Percentiles rank a stretch among this genome's conserved stretches.
Conservation (phyloP, 2,329 filamentous ascomycete genomes). For the Mollisia scopiformis region DNA sequence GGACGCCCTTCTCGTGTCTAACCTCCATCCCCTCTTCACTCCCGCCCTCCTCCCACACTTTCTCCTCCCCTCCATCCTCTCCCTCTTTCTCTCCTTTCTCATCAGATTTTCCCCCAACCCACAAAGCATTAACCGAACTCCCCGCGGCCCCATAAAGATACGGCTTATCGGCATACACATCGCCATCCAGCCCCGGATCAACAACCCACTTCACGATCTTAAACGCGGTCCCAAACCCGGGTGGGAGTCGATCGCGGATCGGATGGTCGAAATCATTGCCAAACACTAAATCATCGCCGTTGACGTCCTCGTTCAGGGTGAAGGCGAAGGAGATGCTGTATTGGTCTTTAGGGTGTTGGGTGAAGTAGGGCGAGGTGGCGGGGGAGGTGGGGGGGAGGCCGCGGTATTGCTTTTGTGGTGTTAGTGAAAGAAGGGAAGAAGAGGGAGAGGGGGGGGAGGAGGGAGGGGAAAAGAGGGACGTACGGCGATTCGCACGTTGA, state of each 20-base stretch:
- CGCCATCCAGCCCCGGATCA: conserved; percentile 87
- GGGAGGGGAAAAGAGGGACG: conserved; percentile 38
- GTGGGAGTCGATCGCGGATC: conserved; percentile 82
- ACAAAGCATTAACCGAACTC: conserved; percentile 73
- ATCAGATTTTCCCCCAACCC: neutral
- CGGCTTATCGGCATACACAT: conserved; percentile 84
- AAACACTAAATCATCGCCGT: conserved; percentile 71
- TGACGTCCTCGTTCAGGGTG: conserved; percentile 58
- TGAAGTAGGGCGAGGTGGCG: conserved; percentile 76
- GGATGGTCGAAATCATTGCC: conserved; percentile 96
- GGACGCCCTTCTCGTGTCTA: conserved; percentile 43
- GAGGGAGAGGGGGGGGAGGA: neutral
- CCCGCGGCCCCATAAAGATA: conserved; percentile 84
- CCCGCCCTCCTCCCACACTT: conserved; percentile 35
- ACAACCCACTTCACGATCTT: conserved; percentile 88
- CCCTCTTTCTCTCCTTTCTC: neutral
- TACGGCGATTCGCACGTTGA: conserved; percentile 74
- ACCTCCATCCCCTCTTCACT: conserved; percentile 45
- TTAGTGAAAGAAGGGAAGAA: conserved; percentile 9
- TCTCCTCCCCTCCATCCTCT: too few species aligned
- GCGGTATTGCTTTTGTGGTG: conserved; percentile 47
- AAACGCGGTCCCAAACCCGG: conserved; percentile 83
- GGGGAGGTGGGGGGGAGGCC: conserved; percentile 77
- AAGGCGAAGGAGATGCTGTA: conserved; percentile 85
- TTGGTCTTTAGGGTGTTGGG: conserved; percentile 67